Evolutionary conservation across 352 stramenopile species (phyloP), one percentile per base, ranked within the genome.

Genomic region (Globisporangium carolinianum): DNA sequence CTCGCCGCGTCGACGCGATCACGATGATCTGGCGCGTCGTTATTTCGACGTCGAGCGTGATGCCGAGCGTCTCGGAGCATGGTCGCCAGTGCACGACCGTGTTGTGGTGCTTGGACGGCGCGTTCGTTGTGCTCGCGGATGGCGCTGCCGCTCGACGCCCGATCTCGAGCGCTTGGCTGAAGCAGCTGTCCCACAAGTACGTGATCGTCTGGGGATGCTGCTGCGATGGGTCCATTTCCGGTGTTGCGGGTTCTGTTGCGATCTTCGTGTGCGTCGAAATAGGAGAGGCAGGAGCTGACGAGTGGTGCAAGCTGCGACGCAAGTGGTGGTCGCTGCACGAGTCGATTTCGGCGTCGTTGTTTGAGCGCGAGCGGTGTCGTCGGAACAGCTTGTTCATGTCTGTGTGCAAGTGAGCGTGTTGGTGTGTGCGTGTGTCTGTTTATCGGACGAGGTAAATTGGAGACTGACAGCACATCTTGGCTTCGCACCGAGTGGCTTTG

Each of bases 21-120:
- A 60, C 55, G 55, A 60, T 52, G 36, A 60, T 52, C 55, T 53
- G 55, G 2, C 46, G 46, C n/a, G 55, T 60, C 6, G 55, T 53
- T 8, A 12, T 4, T 14, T 60, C 55, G 35, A 60, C 55, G 46
- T 60, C 55, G 36, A 60, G 43, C n/a, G 55, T 60, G 55, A 60
- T 47, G 12, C 55, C 55, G 17, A 60, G 46, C 6, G n/a, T 53
- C 36, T 60, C 45, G n/a, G 55, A 32, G 11, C 55, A 14, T 32
- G 55, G 55, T 1, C 55, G 46, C 55, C 55, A 60, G 55, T 47
- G 37, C 5, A 60, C 17, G 6, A 51, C 45, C 15, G 24, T 24
- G 24, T 4, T 17, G 36, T n/a, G 39, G 37, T 12, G 14, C 9
- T 12, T 45, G 14, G 9, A 8, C 18, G 24, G 15, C 32, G 12